Evolutionary conservation across 345 rosid species (phyloP), one percentile per base, ranked within the genome.

Genomic region (Salix caprea): DNA sequence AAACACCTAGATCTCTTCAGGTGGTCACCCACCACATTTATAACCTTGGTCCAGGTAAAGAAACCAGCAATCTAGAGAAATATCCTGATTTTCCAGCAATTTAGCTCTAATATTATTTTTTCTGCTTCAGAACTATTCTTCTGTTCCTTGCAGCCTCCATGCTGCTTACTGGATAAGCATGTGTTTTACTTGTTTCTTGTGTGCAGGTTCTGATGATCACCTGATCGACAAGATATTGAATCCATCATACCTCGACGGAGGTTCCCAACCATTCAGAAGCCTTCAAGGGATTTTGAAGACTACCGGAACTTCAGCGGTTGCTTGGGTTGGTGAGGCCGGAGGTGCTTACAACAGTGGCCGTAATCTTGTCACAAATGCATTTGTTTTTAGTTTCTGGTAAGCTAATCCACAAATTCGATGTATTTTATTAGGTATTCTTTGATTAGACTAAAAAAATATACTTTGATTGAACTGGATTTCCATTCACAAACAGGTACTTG

Each of bases 281-380:
- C 88, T 88, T 64, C 80, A 79, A 68, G 42, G 67, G 23, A 79
- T 90, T 74, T 75, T 90, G 54, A 84, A 79, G 79, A 78, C 46
- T 15, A 67, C 89, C 0, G 77, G 81, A 34, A 83, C 85, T 69
- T 62, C 77, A 0, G 88, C 91, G 13, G 90, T 88, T 37, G 87
- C 91, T 50, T 87, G 94, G 91, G 88, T 90, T 56, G 87, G 91
- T 16, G 91, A 90, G 81, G 89, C 91, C 2, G 91, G 94, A 30
- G 91, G 90, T 16, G 94, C 89, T 30, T 87, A 76, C 69, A 90
- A 85, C 76, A 88, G 94, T 1, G 94, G 90, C 76, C 87, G 11
- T 58, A 77, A 85, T 79, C 88, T 77, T 21, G 90, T 88, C 73
- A 82, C 89, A 19, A 79, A 89, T 65, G 72, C 94, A 26, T 88